A percentile compares a stretch with the other conserved stretches of the same genome.
Evolutionary conservation across 805 yeast genomes (phyloP).

Genomic region (Candida fluviatilis): DNA sequence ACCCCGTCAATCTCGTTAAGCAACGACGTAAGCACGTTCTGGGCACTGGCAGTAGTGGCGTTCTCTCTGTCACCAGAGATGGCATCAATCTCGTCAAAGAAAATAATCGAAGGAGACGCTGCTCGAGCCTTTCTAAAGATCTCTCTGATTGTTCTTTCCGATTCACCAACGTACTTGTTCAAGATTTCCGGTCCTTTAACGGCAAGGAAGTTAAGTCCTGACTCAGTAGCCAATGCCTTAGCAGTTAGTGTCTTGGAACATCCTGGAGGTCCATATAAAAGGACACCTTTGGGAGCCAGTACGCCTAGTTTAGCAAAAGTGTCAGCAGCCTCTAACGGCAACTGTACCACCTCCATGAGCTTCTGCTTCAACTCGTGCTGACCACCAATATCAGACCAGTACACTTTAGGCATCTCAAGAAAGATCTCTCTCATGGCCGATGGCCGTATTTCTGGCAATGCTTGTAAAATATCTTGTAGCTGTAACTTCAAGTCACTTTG

Average conservation of each 20-base stretch:
- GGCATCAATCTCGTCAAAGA: conserved; percentile 97
- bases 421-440: conserved; percentile 97
- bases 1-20: conserved; percentile 97
- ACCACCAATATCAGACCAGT: conserved; percentile 96
- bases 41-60: conserved; percentile 63
- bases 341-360: conserved; percentile 83
- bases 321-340: conserved; percentile 81
- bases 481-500: conserved; percentile 43
- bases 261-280: conserved; percentile 97
- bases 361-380: conserved; percentile 79
- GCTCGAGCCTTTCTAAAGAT: conserved; percentile 91
- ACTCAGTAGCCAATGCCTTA: conserved; percentile 91
- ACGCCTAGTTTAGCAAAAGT: conserved; percentile 77
- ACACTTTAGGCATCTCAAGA: conserved; percentile 88
- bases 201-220: conserved; percentile 89
- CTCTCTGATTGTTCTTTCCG: conserved; percentile 90
- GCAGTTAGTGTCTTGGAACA: conserved; percentile 95
- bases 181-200: conserved; percentile 97
- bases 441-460: conserved; percentile 80
- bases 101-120: conserved; percentile 90
- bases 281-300: conserved; percentile 86
- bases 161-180: conserved; percentile 94
- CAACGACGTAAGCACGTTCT: conserved; percentile 83
- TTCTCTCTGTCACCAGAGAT: conserved; percentile 72
- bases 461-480: conserved; percentile 58